Base-by-base conservation (phyloP, 768 basidiomycete species). In the Trichaptum fuscoviolaceum region DNA sequence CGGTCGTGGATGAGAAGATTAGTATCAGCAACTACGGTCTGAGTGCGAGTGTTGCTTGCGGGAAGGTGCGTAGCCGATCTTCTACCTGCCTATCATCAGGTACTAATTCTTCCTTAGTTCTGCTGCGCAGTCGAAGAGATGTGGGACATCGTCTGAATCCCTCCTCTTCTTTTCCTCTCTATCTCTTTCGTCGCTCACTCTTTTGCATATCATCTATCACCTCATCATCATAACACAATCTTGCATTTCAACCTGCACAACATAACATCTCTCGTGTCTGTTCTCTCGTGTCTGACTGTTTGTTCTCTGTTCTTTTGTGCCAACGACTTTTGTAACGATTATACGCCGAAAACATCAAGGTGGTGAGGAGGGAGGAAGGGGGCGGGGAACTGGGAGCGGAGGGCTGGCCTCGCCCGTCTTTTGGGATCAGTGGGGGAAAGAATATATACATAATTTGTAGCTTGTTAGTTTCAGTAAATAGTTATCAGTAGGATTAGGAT, bases 31-130 rank as follows among this genome's bases (percentile, higher is more conserved):
- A 97, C 71, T 99, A 96, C 78, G 85, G 93, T 1, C 79, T 97
- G 62, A 96, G 93, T 72, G 95, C 95, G 26, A 89, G 90, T 64
- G 96, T 98, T 27, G 96, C 96, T 23, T 99, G 96, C 73, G 96
- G 96, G 68, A 98, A 98, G 87, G 96, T 96, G 73, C 71, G 89
- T 70, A 30, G 30, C 70, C 69, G 27, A n/a, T 35, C 27, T 35
- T 63, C 25, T 30, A 35, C 34, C 25, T 59, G 30, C 30, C 8
- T 2, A 30, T 30, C 30, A 30, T 8, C 30, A 30, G n/a, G n/a
- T n/a, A n/a, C 63, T 35, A 35, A 64, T 30, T 30, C 30, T n/a
- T 30, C 30, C 66, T 36, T 70, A 95, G 92, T 93, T 95, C 76
- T 94, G 92, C 74, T 94, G 93, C 72, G 89, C 91, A 3, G 80